Evolutionary conservation across 2,329 filamentous ascomycete species (phyloP).

Genomic region (Pseudogymnoascus sp.): DNA sequence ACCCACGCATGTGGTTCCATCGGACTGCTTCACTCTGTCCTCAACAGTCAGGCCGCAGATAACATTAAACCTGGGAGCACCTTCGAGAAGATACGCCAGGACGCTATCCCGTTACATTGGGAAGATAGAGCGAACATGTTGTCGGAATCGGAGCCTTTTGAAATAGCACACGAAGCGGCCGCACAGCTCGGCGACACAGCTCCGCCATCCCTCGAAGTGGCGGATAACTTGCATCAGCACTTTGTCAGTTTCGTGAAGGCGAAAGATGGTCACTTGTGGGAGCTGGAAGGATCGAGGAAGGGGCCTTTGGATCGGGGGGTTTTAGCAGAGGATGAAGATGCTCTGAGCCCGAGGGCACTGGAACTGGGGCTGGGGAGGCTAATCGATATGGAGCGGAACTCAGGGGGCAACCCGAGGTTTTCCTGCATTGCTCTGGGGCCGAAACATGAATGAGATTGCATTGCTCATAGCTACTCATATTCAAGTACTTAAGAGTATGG

Average conservation of each 20-base stretch:
- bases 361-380: slow-evolving; percentile 45
- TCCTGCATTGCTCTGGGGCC: slow-evolving; percentile 15
- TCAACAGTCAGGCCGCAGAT: slow-evolving; percentile 60
- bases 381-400: slow-evolving; percentile 15
- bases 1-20: slow-evolving; percentile 89
- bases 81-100: slow-evolving; percentile 55
- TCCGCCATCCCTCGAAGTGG: slow-evolving; percentile 59
- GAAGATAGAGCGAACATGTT: slow-evolving; percentile 61
- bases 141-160: slow-evolving; percentile 69
- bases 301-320: slow-evolving; percentile 53
- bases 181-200: slow-evolving; percentile 70
- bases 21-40: slow-evolving; percentile 72
- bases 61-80: slow-evolving; percentile 23
- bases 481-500: neutral
- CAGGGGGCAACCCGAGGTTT: slow-evolving; percentile 15
- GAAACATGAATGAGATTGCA: neutral
- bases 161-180: slow-evolving; percentile 68
- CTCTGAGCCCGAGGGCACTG: slow-evolving; percentile 67
- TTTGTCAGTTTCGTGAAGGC: slow-evolving; percentile 91
- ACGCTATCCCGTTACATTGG: slow-evolving; percentile 62
- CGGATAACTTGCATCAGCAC: slow-evolving; percentile 77
- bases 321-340: slow-evolving; percentile 55
- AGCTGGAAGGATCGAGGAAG: slow-evolving; percentile 61
- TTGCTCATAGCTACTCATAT: neutral
- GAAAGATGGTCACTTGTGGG: slow-evolving; percentile 58